Percentiles rank a stretch among this genome's conserved stretches.
Evolutionary conservation across 768 basidiomycete genomes (phyloP).

Genomic region (Suillus placidus): DNA sequence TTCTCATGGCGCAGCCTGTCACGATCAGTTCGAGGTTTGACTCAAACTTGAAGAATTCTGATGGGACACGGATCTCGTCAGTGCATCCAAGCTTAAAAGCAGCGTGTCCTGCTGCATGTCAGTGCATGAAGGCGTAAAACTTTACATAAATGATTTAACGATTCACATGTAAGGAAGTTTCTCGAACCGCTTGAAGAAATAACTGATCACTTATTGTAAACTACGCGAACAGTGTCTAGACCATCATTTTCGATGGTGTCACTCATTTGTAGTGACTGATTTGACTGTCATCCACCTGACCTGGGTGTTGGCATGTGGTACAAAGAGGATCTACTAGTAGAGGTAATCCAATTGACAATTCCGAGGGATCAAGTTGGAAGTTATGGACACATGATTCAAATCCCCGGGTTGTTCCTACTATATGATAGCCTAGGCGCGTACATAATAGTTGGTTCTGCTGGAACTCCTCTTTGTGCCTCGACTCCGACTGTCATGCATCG

Average conservation of each 20-base stretch:
- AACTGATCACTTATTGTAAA: not conserved
- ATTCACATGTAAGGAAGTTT: too few species aligned
- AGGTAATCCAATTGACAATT: conserved; percentile 20
- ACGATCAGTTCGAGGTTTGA: not conserved
- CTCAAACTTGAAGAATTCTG: not conserved
- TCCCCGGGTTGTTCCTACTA: not conserved
- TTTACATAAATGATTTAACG: too few species aligned
- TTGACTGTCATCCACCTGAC: too few species aligned
- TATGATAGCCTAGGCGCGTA: not conserved
- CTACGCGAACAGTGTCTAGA: conserved; percentile 1
- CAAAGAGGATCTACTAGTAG: conserved; percentile 10
- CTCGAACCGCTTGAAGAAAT: not conserved
- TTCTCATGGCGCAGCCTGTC: not conserved
- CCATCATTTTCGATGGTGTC: too few species aligned
- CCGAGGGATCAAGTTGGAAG: conserved; percentile 16
- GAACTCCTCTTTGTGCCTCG: not conserved
- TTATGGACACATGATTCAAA: not conserved
- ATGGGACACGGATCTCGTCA: not conserved
- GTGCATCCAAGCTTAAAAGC: too few species aligned
- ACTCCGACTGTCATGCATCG: not conserved
- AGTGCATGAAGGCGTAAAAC: too few species aligned
- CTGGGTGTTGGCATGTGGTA: not conserved
- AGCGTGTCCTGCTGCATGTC: too few species aligned
- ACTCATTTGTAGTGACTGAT: too few species aligned
- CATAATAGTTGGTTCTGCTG: too few species aligned